Conservation (phyloP, 2,329 filamentous ascomycete species). For the Monosporascus cannonballus region DNA sequence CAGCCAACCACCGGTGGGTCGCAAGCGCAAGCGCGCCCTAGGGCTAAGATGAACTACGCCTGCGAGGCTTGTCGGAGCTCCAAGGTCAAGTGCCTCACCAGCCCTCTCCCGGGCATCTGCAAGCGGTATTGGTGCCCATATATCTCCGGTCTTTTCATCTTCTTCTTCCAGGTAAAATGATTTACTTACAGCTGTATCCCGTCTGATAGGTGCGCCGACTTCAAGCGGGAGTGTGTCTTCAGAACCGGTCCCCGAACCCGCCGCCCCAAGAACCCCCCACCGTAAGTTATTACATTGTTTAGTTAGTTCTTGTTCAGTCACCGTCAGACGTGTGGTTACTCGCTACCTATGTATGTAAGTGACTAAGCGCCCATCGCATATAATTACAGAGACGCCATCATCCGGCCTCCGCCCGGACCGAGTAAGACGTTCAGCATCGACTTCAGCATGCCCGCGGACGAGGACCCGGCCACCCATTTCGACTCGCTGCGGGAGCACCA, state of each 20-base stretch:
- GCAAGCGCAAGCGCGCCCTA: conserved; percentile 9
- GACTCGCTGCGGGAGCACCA: conserved; percentile 39
- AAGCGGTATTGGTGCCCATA: conserved; percentile 34
- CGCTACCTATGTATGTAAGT: background rate
- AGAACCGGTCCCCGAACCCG: conserved; percentile 44
- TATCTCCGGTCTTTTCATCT: conserved; percentile 1
- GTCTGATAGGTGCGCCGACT: conserved; percentile 40
- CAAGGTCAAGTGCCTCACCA: conserved; percentile 47
- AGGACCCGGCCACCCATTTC: conserved; percentile 33
- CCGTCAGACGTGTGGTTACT: background rate
- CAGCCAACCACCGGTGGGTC: conserved; percentile 3
- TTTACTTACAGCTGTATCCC: background rate
- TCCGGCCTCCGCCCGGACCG: conserved; percentile 30
- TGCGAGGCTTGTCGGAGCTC: conserved; percentile 49
- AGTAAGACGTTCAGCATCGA: conserved; percentile 49
- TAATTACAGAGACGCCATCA: conserved; percentile 12
- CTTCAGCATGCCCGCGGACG: conserved; percentile 37
- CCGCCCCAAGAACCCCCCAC: conserved; percentile 35
- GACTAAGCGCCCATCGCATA: background rate
- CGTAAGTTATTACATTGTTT: conserved; percentile 28
- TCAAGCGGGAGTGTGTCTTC: conserved; percentile 48
- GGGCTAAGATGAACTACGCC: conserved; percentile 35
- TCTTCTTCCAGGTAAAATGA: background rate
- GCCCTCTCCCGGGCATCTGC: conserved; percentile 42
- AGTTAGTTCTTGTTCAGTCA: background rate